Evolutionary conservation across 192 early-diverging fungal species (phyloP), one percentile per base, ranked within the genome.

Genomic region (Radiomyces spectabilis): DNA sequence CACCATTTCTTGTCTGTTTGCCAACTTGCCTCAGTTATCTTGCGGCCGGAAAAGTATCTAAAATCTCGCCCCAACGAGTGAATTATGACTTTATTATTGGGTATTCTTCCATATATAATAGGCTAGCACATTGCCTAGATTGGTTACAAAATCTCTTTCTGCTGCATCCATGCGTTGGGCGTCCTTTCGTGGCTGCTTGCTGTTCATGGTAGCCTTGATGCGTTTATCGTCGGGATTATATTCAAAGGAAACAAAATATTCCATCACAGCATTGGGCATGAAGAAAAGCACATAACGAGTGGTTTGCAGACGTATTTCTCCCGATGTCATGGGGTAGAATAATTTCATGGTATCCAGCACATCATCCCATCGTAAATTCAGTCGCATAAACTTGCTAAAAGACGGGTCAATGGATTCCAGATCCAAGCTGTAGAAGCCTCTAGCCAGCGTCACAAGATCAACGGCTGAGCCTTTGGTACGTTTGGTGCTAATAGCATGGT

Each of bases 41-140:
- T n/a, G n/a, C n/a, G n/a, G n/a, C n/a, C n/a, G n/a, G n/a, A n/a
- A n/a, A n/a, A n/a, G n/a, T n/a, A n/a, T n/a, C n/a, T n/a, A n/a
- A n/a, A n/a, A n/a, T n/a, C n/a, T n/a, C n/a, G n/a, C n/a, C n/a
- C n/a, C n/a, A n/a, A n/a, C n/a, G n/a, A n/a, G n/a, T n/a, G n/a
- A n/a, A n/a, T n/a, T n/a, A n/a, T n/a, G n/a, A n/a, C n/a, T n/a
- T n/a, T n/a, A n/a, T n/a, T 57, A 57, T 12, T 57, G 45, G 16
- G 25, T 26, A 35, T 46, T 41, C 18, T 48, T 57, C 55, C 55
- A 57, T 16, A 48, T 57, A 39, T 57, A 57, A 48, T 57, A 57
- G 22, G 32, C 38, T 16, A 57, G 21, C 27, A 34, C 39, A 27
- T 21, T 57, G n/a, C 34, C 55, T 9, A 57, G n/a, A 21, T 26